Base-by-base conservation (phyloP, 179 eudicot species). In the Beta corolliflora region DNA sequence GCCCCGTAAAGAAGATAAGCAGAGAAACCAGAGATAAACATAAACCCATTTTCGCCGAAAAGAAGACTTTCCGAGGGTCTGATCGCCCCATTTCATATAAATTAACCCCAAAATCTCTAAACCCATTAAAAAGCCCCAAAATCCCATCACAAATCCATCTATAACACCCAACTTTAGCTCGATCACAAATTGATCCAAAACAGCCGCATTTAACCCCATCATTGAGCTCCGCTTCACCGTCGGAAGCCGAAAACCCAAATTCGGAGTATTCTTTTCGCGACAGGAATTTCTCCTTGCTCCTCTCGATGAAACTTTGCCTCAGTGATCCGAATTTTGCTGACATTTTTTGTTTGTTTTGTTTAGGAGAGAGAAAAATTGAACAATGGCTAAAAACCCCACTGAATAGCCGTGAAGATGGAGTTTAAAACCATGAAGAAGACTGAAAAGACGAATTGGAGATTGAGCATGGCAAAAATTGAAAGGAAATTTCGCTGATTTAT, bases 1-100 rank as follows among this genome's bases (percentile, higher is more conserved):
- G 79, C 11, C 81, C 67, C 41, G 74, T 79, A 52, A 83, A 71
- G 31, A 85, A 79, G 11, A 85, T 82, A n/a, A 85, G 85, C 81
- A 80, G 48, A 3, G 85, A 82, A 63, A 85, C 85, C 75, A 82
- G 16, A 56, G 71, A 63, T 41, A 85, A 76, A 71, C 77, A 46
- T 50, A 82, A 11, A 0, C 81, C 88, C 85, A 85, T 82, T 45
- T 85, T 85, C 14, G 48, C 80, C 13, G 88, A 54, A 76, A 85
- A 85, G 6, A 70, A 29, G 12, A 85, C 66, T 16, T 85, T 85
- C 7, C 83, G 54, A 0, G 85, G 88, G 76, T 85, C 88, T 0
- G 88, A 79, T 82, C 73, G 31, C 18, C 88, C 88, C 85, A 82
- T 85, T 11, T 85, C 79, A 65, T 78, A 78, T 15, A 84, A 84